These are phyloP conservation scores for Magnaporthales sp. DNA, from an alignment of 2,329 filamentous ascomycete genomes.

Conservation along the genomic window DNA sequence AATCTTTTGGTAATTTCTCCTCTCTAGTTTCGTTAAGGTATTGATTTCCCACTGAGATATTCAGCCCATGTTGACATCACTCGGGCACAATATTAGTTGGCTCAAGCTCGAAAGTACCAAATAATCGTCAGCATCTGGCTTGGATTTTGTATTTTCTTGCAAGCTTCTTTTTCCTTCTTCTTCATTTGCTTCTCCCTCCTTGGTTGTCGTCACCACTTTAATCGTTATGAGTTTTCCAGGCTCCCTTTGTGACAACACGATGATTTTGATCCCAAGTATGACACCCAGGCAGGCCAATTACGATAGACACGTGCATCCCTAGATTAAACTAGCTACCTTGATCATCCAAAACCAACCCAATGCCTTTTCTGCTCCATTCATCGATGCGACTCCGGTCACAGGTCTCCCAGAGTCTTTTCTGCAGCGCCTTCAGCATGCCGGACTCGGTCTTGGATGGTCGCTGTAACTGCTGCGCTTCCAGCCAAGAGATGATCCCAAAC, in stretches of 20 bases:
- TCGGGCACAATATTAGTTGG: not conserved
- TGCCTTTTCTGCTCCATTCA: slow-evolving; percentile 54
- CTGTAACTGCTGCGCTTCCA: slow-evolving; percentile 49
- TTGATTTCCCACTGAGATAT: not conserved
- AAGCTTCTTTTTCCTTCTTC: not conserved
- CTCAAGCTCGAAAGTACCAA: not conserved
- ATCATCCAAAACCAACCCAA: slow-evolving; percentile 9
- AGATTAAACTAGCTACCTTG: not conserved
- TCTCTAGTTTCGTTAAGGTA: not conserved
- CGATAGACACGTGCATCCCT: not conserved
- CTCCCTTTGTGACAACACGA: not conserved
- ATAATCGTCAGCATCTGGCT: not conserved
- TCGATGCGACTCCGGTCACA: slow-evolving; percentile 58
- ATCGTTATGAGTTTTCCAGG: not conserved
- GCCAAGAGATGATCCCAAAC: slow-evolving; percentile 67
- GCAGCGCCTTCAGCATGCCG: slow-evolving; percentile 44
- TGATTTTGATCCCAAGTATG: not conserved
- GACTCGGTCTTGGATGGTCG: slow-evolving; percentile 32
- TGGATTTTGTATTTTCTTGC: not conserved
- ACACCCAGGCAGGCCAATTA: too few relatives aligned
- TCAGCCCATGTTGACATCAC: not conserved
- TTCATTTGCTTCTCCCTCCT: not conserved
- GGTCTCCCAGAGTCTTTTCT: slow-evolving; percentile 50
- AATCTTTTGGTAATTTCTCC: not conserved
- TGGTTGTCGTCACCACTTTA: not conserved